Evolutionary conservation across 1,139 yeast genomes (phyloP), one percentile per base, ranked within the genome.

Genomic region (Blastobotrys illinoisensis): DNA sequence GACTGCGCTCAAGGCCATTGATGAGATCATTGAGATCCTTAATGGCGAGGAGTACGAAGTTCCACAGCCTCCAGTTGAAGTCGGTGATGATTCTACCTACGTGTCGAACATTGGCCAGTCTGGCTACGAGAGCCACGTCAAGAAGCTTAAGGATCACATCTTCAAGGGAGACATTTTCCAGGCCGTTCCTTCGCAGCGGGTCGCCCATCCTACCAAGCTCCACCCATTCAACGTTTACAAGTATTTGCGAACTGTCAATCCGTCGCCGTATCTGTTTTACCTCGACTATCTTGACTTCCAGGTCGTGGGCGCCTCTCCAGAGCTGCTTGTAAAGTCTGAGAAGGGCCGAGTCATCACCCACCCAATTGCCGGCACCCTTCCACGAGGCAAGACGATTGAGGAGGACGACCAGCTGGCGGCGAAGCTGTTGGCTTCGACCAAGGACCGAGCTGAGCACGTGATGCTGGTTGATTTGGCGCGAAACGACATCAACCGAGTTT

Each of bases 401-500:
- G 98, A 93, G 70, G 99, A 93, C 67, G 97, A 91, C 66, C 75
- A 74, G 58, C 79, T 90, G 55, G 97, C 98, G 3, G 77, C 78
- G 21, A 81, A 82, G 55, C 79, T 93, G 62, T 78, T 88, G 64
- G 73, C 83, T n/a, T 87, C 96, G 16, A 74, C 85, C 60, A 93
- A 93, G 69, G 99, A 93, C 71, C 81, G 97, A 53, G 97, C 99
- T 0, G 99, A 93, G 73, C 99, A 93, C 71, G 95, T 93, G 56
- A 93, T 93, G 99, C 81, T 93, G 73, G 99, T 93, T 24, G 99
- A 93, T 71, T 79, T 93, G 67, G 99, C 99, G 3, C 81, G 99
- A 68, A 93, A 93, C 67, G 99, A 93, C 68, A 83, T 93, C 64
- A 93, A 93, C 72, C 79, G 99, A 61, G 85, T 93, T n/a, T 91